Base-by-base conservation (phyloP, 768 basidiomycete genomes). In the Punctularia strigosozonata region DNA sequence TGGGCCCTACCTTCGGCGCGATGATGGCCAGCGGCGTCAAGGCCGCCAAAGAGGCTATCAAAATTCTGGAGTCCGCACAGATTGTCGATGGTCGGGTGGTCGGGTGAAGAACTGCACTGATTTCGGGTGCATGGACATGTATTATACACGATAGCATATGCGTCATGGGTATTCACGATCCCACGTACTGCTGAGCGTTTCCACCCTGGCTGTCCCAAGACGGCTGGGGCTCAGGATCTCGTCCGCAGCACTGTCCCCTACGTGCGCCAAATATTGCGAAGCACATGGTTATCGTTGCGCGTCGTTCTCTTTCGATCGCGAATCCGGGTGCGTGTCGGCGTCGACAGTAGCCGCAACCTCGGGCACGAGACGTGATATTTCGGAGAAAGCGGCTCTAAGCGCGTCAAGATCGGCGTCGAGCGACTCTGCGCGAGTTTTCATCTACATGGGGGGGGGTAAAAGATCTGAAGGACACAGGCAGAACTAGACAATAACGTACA, bases 351-450 rank as follows among this genome's bases (percentile, higher is more conserved):
- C 55, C 4, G 77, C 69, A 6, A 81, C 69, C 48, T 87, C 80
- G 2, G 79, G 68, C 4, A 74, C 71, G 10, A 90, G 66, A 25
- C 87, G 66, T 13, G 87, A 89, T 22, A 90, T 89, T 50, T 90
- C 87, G 6, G 82, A 86, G 52, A 90, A 90, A 1, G 86, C 85
- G 15, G 64, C 75, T 51, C 73, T 73, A 32, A 94, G 71, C 17
- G 79, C 66, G 50, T 94, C 89, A 10, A 94, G 69, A 53, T 91
- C 85, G 4, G 71, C 66, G 50, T 94, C 89, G 10, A 91, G 71
- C 37, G 78, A 76, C 54, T 92, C 89, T 2, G 90, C 87, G 10
- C 85, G 73, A 5, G 73, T 69, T 57, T 89, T 92, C 80, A 94
- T 89, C 89, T 90, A 46, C 12, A 34, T 19, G 6, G 30, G 13